Base-by-base conservation (phyloP, 805 yeast genomes). In the Zygoascus ofunaensis region DNA sequence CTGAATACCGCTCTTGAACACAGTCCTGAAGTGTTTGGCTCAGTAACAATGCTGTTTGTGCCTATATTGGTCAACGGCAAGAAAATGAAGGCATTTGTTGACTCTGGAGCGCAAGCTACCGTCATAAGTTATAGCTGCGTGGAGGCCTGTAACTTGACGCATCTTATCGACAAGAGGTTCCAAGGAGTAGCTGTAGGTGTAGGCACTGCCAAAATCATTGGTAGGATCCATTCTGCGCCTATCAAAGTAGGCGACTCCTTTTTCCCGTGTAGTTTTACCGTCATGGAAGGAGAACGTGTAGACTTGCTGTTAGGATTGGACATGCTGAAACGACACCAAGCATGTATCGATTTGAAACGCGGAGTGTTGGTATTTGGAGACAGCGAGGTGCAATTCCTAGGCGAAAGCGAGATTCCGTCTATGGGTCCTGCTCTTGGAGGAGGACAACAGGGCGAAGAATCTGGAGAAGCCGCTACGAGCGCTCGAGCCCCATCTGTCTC, bases 21-120 rank as follows among this genome's bases (percentile, higher is more conserved):
- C 43, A 77, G 90, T 3, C 98, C 99, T 0, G 99, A 92, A 60
- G 73, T 84, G 32, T 92, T 92, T 64, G 80, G 87, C 0, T 63
- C 73, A 0, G 94, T 90, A 2, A 75, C 76, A 26, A 87, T 92
- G 95, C 71, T 92, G 34, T 90, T 81, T 62, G 78, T 92, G 14
- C 71, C 79, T 45, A 71, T 87, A 34, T 80, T 77, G 52, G 81
- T 90, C 32, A 89, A 92, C 56, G 90, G 92, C 1, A 70, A 72
- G 38, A 79, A 80, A 19, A 82, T 87, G 2, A 85, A 85, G 59
- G 97, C 97, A 0, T 87, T 92, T 67, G 94, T 92, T 4, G 99
- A 92, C 60, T 79, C 97, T 0, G 98, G 99, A 2, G 97, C 99
- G 0, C 96, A 87, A 61, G 69, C 77, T 23, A 87, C 98, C 0